These are phyloP conservation scores for Phycomyces blakesleeanus DNA, from an alignment of 192 early-diverging fungal species.

Conservation along the genomic window DNA sequence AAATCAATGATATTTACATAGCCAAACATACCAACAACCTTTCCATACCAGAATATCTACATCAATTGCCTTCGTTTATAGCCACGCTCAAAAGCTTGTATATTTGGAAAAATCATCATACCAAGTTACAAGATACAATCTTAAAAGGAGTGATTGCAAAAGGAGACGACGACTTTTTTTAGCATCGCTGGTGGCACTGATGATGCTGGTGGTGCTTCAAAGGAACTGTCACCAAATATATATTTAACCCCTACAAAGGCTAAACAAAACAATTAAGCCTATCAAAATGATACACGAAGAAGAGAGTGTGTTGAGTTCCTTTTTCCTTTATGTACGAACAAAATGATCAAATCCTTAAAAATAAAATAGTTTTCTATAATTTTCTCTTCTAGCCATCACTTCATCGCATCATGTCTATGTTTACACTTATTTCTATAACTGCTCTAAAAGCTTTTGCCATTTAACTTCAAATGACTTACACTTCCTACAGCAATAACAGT, in stretches of 20 bases:
- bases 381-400: slow-evolving; percentile 3
- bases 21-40: slow-evolving; percentile 15
- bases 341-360: neutral
- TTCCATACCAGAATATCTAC: slow-evolving; percentile 15
- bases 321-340: slow-evolving; percentile 15
- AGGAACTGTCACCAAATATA: slow-evolving; percentile 16
- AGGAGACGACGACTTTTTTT: slow-evolving; percentile 12
- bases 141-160: slow-evolving; percentile 14
- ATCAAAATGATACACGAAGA: slow-evolving; percentile 16
- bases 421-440: too few species aligned
- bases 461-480: too few species aligned
- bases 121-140: slow-evolving; percentile 16
- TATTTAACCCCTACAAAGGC: slow-evolving; percentile 3
- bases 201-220: slow-evolving; percentile 14
- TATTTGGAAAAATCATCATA: slow-evolving; percentile 17
- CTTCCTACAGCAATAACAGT: too few species aligned
- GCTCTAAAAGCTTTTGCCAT: too few species aligned
- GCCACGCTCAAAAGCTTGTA: slow-evolving; percentile 14
- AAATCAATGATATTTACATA: slow-evolving; percentile 11
- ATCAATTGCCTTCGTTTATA: slow-evolving; percentile 16
- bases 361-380: slow-evolving; percentile 6
- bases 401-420: slow-evolving; percentile 5
- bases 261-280: slow-evolving; percentile 17
- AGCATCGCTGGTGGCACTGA: slow-evolving; percentile 11
- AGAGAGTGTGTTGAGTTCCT: slow-evolving; percentile 13